Evolutionary conservation across 768 basidiomycete species (phyloP).

Genomic region (Tylopilus subfusipes): DNA sequence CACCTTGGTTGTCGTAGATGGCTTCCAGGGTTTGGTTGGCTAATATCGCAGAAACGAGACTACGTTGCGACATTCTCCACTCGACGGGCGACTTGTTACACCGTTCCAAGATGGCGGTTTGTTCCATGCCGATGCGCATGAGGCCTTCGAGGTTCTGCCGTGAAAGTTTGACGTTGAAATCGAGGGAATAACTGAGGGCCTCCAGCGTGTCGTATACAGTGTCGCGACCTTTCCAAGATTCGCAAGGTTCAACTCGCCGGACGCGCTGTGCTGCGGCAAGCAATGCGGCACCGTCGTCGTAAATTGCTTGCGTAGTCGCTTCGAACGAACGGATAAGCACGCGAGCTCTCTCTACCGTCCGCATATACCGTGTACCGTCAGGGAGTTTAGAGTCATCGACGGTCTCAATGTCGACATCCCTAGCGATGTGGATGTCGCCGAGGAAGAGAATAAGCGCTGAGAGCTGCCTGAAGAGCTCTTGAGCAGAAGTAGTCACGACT

Average conservation of each 20-base stretch:
- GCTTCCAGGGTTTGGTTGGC: conserved; percentile 18
- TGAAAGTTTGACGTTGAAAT: conserved; percentile 33
- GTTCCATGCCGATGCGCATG: conserved; percentile 38
- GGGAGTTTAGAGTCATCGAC: conserved; percentile 30
- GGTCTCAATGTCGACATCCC: conserved; percentile 50
- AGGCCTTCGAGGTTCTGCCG: conserved; percentile 40
- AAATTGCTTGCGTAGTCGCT: conserved; percentile 45
- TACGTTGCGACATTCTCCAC: conserved; percentile 44
- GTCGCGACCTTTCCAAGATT: conserved; percentile 22
- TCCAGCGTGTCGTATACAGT: conserved; percentile 29
- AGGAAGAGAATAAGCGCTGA: conserved; percentile 40
- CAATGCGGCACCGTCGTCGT: conserved; percentile 44
- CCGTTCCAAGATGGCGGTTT: conserved; percentile 35
- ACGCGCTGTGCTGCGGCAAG: conserved; percentile 39
- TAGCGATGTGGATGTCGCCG: conserved; percentile 50
- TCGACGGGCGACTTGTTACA: conserved; percentile 42
- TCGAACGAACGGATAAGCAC: conserved; percentile 47
- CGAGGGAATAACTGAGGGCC: conserved; percentile 29
- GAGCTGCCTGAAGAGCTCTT: conserved; percentile 36
- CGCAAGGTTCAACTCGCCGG: conserved; percentile 25
- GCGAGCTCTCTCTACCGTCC: conserved; percentile 44
- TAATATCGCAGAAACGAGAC: conserved; percentile 30
- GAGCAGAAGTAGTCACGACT: conserved; percentile 26
- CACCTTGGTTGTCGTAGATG: conserved; percentile 12
- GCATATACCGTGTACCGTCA: conserved; percentile 37